Evolutionary conservation across 495 filamentous ascomycete genomes (phyloP).

Genomic region (Penicillium canariense): DNA sequence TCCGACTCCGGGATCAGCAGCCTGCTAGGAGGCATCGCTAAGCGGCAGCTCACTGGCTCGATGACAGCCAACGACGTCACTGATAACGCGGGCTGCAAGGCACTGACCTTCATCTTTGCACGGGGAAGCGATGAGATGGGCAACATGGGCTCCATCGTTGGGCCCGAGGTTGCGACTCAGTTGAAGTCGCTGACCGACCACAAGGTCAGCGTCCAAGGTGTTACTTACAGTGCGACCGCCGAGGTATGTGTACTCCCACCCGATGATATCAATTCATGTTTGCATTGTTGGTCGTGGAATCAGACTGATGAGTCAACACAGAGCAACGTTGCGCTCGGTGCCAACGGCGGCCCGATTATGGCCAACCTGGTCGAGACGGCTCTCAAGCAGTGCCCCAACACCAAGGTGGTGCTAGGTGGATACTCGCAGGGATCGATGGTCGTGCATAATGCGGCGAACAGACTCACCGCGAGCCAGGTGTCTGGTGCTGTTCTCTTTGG

Average conservation of each 20-base stretch:
- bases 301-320: constrained; percentile 14
- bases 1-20: constrained; percentile 4
- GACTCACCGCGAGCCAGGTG: constrained; percentile 31
- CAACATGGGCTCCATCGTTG: constrained; percentile 57
- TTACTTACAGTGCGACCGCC: constrained; percentile 48
- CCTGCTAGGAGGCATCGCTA: constrained; percentile 3
- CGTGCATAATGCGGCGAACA: constrained; percentile 47
- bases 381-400: constrained; percentile 53
- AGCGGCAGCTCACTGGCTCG: constrained; percentile 18
- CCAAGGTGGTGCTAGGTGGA: constrained; percentile 59
- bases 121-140: constrained; percentile 56
- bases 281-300: background rate
- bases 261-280: background rate
- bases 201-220: constrained; percentile 54
- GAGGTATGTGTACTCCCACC: constrained; percentile 26
- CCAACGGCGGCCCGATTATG: constrained; percentile 45
- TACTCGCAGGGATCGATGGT: constrained; percentile 59
- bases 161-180: constrained; percentile 52
- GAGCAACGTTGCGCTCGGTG: constrained; percentile 47
- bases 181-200: constrained; percentile 36
- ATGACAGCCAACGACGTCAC: constrained; percentile 46
- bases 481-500: constrained; percentile 54
- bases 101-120: constrained; percentile 57
- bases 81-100: constrained; percentile 38
- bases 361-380: constrained; percentile 46